These are phyloP conservation scores for Teratosphaeria gauchensis DNA, from an alignment of 2,329 filamentous ascomycete species.

Conservation along the genomic window DNA sequence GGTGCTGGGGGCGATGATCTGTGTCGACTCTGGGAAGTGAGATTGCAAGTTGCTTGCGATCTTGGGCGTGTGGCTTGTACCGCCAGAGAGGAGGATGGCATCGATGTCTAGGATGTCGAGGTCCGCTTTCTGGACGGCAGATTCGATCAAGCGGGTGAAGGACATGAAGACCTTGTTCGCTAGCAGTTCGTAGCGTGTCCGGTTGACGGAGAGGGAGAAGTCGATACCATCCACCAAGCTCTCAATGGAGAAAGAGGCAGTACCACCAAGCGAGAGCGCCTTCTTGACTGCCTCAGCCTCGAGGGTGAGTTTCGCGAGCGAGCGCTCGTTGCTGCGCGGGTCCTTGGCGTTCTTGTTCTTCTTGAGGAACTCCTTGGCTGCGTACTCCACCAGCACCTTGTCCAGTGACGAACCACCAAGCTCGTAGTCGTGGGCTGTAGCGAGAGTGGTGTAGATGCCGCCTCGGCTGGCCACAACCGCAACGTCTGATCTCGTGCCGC, in stretches of 20 bases:
- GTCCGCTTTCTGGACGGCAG: conserved; percentile 81
- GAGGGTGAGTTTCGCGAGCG: conserved; percentile 82
- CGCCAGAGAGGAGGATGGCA: conserved; percentile 87
- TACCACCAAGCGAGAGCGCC: conserved; percentile 76
- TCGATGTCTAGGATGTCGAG: conserved; percentile 88
- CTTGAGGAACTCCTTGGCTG: conserved; percentile 98
- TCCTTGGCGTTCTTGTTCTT: conserved; percentile 70
- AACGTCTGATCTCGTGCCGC: conserved; percentile 85
- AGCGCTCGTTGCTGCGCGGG: conserved; percentile 69
- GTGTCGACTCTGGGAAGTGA: conserved; percentile 73
- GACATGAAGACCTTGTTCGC: conserved; percentile 77
- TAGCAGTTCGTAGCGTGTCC: conserved; percentile 84
- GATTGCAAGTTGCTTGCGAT: conserved; percentile 70
- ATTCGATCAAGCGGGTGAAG: conserved; percentile 76
- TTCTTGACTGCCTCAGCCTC: conserved; percentile 90
- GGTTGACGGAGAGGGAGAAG: conserved; percentile 85
- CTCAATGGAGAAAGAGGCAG: conserved; percentile 88
- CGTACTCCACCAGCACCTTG: conserved; percentile 86
- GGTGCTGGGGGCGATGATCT: conserved; percentile 75
- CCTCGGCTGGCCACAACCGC: conserved; percentile 83
- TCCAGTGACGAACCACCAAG: conserved; percentile 79
- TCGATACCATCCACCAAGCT: conserved; percentile 81
- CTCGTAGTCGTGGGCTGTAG: conserved; percentile 92
- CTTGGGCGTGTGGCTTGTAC: conserved; percentile 86
- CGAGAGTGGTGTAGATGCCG: conserved; percentile 91